Conservation (phyloP, 441 rosid species). For the Adansonia rubrostipa region DNA sequence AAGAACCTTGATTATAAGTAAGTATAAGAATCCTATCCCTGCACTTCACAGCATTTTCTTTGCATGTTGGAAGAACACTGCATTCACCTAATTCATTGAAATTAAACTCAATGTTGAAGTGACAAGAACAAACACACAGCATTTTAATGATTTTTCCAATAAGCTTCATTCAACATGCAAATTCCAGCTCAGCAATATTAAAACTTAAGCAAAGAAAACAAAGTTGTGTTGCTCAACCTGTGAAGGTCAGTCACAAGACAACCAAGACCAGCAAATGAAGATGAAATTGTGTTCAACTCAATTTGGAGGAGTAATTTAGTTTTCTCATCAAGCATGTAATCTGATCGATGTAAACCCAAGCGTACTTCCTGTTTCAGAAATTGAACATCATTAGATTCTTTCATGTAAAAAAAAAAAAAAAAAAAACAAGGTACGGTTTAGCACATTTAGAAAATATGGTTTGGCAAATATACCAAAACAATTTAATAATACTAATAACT, state of each 20-base stretch:
- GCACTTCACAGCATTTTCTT: neutral
- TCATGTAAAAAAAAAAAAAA: neutral
- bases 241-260: constrained; percentile 82
- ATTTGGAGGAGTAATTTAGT: constrained; percentile 94
- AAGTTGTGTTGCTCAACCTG: constrained; percentile 51
- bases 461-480: neutral
- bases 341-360: constrained; percentile 93
- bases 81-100: neutral
- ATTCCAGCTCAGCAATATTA: neutral
- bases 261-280: constrained; percentile 86
- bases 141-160: neutral
- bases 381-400: constrained; percentile 27
- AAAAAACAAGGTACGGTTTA: neutral
- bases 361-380: constrained; percentile 74
- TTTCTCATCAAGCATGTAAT: constrained; percentile 96
- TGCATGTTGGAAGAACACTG: neutral
- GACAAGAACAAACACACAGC: neutral
- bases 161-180: constrained; percentile 5
- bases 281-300: constrained; percentile 88
- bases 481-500: neutral
- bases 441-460: neutral
- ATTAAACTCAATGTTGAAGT: constrained; percentile 1
- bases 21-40: constrained; percentile 5
- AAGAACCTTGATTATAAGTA: neutral
- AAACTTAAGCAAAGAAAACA: constrained; percentile 10